phyloP scores from a whole-genome alignment of 768 basidiomycete species.

The Pulveroboletus sp. region DNA sequence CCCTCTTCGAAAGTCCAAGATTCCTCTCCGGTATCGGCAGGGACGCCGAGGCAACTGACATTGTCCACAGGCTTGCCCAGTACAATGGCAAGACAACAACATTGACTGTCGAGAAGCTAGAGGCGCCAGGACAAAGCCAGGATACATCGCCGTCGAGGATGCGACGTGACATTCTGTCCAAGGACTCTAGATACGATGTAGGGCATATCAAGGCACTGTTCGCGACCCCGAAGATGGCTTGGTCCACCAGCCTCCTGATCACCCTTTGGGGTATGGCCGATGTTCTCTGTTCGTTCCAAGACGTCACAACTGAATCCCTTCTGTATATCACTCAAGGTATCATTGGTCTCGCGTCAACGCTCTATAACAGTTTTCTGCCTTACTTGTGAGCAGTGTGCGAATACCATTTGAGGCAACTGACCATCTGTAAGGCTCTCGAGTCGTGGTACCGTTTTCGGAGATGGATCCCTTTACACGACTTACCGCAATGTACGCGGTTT shows the following conservation, averaged over 20 bases:
- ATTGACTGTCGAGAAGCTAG: constrained; percentile 44
- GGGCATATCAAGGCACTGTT: constrained; percentile 59
- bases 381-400: constrained; percentile 38
- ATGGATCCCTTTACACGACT: constrained; percentile 63
- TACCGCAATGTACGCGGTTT: constrained; percentile 56
- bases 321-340: constrained; percentile 39
- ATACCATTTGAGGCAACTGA: background rate
- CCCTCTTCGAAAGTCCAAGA: constrained; percentile 52
- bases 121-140: constrained; percentile 25
- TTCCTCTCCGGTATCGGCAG: constrained; percentile 51
- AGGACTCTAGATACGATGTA: constrained; percentile 36
- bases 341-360: constrained; percentile 70
- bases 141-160: constrained; percentile 8
- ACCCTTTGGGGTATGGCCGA: constrained; percentile 38
- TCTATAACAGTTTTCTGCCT: constrained; percentile 54
- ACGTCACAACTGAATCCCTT: background rate
- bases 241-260: constrained; percentile 59
- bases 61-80: constrained; percentile 45
- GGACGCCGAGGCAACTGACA: constrained; percentile 47
- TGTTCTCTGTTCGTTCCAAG: background rate
- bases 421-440: constrained; percentile 43
- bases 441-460: constrained; percentile 66
- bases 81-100: constrained; percentile 43
- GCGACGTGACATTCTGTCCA: constrained; percentile 31
- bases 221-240: constrained; percentile 56